These are phyloP conservation scores for Blastobotrys aristatus DNA, from an alignment of 1,139 yeast species.

Conservation along the genomic window DNA sequence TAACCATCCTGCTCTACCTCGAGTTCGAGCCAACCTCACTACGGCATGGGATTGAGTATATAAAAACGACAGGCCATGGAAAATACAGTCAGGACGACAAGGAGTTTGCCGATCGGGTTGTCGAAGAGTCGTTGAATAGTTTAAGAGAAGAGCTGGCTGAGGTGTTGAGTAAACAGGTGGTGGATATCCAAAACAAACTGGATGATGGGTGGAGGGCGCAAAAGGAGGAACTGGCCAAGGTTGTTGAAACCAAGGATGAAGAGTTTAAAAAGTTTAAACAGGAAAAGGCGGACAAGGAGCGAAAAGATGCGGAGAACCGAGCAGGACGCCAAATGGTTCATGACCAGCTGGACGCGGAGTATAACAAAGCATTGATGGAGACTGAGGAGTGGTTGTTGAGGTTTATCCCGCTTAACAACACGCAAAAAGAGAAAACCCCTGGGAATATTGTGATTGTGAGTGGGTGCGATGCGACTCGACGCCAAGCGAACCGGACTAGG, in stretches of 20 bases:
- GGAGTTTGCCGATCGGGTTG: no score
- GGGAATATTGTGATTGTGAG: constrained; percentile 31
- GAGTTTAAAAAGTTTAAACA: not conserved
- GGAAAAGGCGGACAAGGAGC: no score
- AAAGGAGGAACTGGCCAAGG: not conserved
- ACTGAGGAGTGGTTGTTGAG: no score
- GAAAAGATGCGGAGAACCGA: no score
- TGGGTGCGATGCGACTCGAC: constrained; percentile 28
- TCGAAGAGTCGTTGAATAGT: no score
- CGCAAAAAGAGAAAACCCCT: constrained; percentile 31
- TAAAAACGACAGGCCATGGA: no score
- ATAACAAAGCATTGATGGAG: constrained; percentile 16
- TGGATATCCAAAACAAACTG: not conserved
- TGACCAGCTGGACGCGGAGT: constrained; percentile 30
- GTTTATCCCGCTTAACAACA: constrained; percentile 24
- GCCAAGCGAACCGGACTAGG: constrained; percentile 19
- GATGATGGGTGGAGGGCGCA: not conserved
- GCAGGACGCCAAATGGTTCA: constrained; percentile 28
- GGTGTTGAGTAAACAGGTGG: not conserved
- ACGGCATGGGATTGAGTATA: no score
- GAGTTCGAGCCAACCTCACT: no score
- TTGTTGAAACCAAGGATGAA: not conserved
- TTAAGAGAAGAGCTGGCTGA: not conserved
- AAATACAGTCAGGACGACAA: no score
- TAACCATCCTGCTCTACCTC: no score